Base-by-base conservation (phyloP, 306 rosid genomes). In the Castanea sativa region DNA sequence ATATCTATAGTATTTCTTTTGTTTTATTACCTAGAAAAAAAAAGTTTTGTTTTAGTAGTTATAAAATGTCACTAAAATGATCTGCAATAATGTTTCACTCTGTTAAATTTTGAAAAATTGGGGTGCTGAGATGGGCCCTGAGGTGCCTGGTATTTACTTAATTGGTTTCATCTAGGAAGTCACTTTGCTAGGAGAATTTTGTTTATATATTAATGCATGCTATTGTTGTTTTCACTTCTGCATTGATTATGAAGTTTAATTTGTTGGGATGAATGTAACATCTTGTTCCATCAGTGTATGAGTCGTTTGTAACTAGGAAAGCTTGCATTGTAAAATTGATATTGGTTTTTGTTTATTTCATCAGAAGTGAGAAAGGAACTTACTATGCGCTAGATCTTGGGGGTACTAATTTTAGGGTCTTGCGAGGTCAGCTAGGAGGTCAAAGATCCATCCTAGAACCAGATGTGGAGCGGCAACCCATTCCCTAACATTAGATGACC, bases 381-480 rank as follows among this genome's bases (percentile, higher is more conserved):
- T 90, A 86, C 78, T 94, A 92, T 83, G 97, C 96, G 9, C 89
- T 94, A 79, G 93, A 94, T 89, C 94, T 94, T 79, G 96, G 96
- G 55, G 98, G 94, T 65, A 90, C 98, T 71, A 89, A 94, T 88
- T 92, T 90, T 86, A 81, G 98, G 93, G 97, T 90, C 75, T 82
- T 89, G n/a, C 89, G 97, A 67, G 91, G 89, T 81, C 88, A 83
- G 78, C 88, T 89, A 76, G 83, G 82, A 55, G 97, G 98, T 80
- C 88, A 81, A 84, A 84, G 80, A 41, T 85, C 92, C 49, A 73
- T 59, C 27, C 60, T 89, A 73, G 88, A 87, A 68, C 84, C 84
- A 70, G 90, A 92, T 75, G 97, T 90, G 69, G 91, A 86, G 74
- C 85, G 83, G 20, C 93, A 87, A 79, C 90, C 88, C 2, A 92